Evolutionary conservation across 1,139 yeast genomes (phyloP), one percentile per base, ranked within the genome.

Genomic region (Suhomyces atakaporum): DNA sequence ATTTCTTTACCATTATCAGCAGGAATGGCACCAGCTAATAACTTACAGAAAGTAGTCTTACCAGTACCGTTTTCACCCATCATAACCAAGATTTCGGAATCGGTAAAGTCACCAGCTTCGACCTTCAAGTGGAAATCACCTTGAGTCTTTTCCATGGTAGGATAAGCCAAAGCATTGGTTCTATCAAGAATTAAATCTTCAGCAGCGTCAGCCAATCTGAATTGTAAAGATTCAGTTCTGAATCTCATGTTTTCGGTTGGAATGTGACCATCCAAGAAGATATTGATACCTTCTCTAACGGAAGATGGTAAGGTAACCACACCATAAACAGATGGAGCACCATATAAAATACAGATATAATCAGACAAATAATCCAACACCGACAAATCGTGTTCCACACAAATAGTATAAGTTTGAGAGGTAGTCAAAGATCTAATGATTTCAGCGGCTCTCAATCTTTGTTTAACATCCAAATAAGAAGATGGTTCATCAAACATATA

Each of bases 1-100:
- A 88, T 81, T 55, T 79, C 77, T 36, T 60, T 54, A 40, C 88
- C 88, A 48, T 79, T 77, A 65, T 90, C 97, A 26, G 97, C 94
- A 33, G 86, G 74, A 49, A 86, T 75, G 29, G 88, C 88, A 56
- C 98, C 98, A 14, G 98, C 97, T 54, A 92, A 75, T 58, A 92
- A 73, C 62, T 84, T 86, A 77, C 97, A 90, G 73, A 92, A 84
- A 7, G 98, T 92, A 28, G 98, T 92, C 72, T 92, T 92, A 75
- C 98, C 98, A 16, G 98, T 92, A 73, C 98, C 98, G 63, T 92
- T 92, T 72, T 92, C 98, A 62, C 98, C 98, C 96, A 92, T 90
- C 97, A 92, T 88, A 42, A 92, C 98, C 58, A 92, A 77, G 54
- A 92, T 92, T 71, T 92, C 98, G 28, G 97, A 87, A 63, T 92